A percentile compares a stretch with the other conserved stretches of the same genome.
Evolutionary conservation across 805 yeast species (phyloP).

Genomic region (Monosporozyma siamensis): DNA sequence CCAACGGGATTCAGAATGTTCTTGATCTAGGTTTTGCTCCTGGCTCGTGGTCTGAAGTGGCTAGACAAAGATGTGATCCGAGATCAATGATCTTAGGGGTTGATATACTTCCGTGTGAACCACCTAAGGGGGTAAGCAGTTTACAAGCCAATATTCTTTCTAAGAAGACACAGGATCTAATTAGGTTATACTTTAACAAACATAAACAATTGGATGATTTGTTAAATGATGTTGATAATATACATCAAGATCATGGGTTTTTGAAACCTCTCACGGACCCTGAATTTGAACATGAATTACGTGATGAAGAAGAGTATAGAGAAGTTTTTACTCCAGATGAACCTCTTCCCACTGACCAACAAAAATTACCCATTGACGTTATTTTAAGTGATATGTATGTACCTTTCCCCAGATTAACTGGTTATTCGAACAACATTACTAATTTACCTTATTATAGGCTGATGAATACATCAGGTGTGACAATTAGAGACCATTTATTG

Average conservation of each 20-base stretch:
- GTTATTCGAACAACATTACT: conserved; percentile 46
- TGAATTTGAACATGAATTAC: background rate
- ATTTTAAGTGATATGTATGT: conserved; percentile 80
- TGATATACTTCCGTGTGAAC: conserved; percentile 68
- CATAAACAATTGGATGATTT: conserved; percentile 28
- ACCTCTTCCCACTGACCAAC: conserved; percentile 2
- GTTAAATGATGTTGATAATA: conserved; percentile 2
- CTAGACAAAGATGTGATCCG: conserved; percentile 42
- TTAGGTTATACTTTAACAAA: conserved; percentile 41
- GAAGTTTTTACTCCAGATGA: conserved; percentile 18
- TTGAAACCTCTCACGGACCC: conserved; percentile 7
- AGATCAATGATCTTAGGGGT: conserved; percentile 64
- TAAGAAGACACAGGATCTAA: conserved; percentile 47
- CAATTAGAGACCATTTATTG: conserved; percentile 68
- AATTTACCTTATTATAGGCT: conserved; percentile 81
- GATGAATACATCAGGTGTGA: conserved; percentile 82
- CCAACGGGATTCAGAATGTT: conserved; percentile 40
- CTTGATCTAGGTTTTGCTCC: conserved; percentile 91
- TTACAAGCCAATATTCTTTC: conserved; percentile 85
- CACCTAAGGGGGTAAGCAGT: conserved; percentile 71
- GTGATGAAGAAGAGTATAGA: conserved; percentile 22
- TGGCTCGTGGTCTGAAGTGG: conserved; percentile 91
- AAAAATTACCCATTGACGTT: conserved; percentile 43
- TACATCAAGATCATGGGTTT: conserved; percentile 20
- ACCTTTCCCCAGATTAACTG: conserved; percentile 39